These are phyloP conservation scores for Mycena kentingensis DNA, from an alignment of 768 basidiomycete genomes.

Conservation along the genomic window DNA sequence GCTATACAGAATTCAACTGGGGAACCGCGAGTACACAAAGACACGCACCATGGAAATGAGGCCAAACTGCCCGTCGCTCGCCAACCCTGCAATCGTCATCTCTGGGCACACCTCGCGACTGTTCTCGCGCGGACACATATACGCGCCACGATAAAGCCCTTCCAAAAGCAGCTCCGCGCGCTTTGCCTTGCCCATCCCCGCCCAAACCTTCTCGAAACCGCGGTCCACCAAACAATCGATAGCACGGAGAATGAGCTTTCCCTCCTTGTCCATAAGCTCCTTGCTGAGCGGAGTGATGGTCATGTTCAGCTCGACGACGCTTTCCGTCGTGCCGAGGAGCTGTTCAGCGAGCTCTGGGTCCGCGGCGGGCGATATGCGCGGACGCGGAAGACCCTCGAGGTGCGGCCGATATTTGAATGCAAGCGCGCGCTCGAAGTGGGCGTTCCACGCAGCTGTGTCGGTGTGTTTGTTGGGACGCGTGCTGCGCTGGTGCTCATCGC, in stretches of 20 bases:
- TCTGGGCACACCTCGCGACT: constrained; percentile 11
- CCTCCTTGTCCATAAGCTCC: not conserved
- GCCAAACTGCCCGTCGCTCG: constrained; percentile 9
- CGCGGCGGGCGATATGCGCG: too few species aligned
- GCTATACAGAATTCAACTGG: not conserved
- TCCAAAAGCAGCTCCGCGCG: constrained; percentile 8
- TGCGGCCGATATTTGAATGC: too few species aligned
- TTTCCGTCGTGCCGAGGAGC: too few species aligned
- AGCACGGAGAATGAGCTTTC: not conserved
- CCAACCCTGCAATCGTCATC: constrained; percentile 8
- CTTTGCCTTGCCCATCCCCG: not conserved
- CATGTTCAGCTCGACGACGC: not conserved
- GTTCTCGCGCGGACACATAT: constrained; percentile 2
- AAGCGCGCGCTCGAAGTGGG: not conserved
- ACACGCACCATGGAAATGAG: constrained; percentile 10
- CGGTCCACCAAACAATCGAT: not conserved
- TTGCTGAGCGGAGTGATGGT: not conserved
- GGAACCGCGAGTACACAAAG: not conserved
- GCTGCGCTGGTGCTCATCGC: too few species aligned
- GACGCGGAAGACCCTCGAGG: too few species aligned
- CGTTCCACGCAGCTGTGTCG: constrained; percentile 4
- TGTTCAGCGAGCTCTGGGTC: too few species aligned
- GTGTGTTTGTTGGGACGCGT: constrained; percentile 8
- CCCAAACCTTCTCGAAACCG: not conserved
- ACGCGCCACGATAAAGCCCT: constrained; percentile 13